These are phyloP conservation scores for Neopestalotiopsis sp. DNA, from an alignment of 2,329 filamentous ascomycete genomes.

Conservation along the genomic window DNA sequence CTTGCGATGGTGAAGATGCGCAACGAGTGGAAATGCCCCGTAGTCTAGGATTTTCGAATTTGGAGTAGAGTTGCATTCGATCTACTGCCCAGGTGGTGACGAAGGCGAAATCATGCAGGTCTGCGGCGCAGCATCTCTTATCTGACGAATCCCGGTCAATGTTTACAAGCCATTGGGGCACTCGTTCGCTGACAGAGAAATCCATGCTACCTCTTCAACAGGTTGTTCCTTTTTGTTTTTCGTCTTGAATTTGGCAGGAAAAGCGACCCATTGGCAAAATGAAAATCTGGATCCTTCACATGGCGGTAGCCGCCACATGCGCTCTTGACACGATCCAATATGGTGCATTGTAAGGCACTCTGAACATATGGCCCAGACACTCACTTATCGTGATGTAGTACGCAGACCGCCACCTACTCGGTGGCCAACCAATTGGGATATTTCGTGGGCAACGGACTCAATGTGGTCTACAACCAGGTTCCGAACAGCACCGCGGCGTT, in stretches of 20 bases:
- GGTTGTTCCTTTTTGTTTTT: background rate
- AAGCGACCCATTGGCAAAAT: background rate
- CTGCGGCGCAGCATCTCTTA: background rate
- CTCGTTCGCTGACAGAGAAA: background rate
- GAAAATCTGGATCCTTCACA: background rate
- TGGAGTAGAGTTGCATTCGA: background rate
- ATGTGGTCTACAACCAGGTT: constrained; percentile 35
- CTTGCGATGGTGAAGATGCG: background rate
- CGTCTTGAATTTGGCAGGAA: background rate
- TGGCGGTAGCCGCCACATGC: background rate
- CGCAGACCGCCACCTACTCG: constrained; percentile 35
- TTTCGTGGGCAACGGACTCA: constrained; percentile 33
- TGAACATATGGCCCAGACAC: background rate
- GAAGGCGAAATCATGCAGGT: constrained; percentile 7
- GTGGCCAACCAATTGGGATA: constrained; percentile 36
- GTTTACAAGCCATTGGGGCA: background rate
- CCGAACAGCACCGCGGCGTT: constrained; percentile 35
- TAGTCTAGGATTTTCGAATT: background rate
- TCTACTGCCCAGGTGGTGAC: background rate
- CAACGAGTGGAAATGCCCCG: background rate
- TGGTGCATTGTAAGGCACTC: constrained; percentile 24
- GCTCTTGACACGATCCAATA: constrained; percentile 23
- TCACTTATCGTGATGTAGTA: constrained; percentile 14
- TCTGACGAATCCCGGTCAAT: background rate
- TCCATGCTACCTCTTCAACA: background rate